Conservation (phyloP, 805 yeast species). For the Sugiyamaella americana region DNA sequence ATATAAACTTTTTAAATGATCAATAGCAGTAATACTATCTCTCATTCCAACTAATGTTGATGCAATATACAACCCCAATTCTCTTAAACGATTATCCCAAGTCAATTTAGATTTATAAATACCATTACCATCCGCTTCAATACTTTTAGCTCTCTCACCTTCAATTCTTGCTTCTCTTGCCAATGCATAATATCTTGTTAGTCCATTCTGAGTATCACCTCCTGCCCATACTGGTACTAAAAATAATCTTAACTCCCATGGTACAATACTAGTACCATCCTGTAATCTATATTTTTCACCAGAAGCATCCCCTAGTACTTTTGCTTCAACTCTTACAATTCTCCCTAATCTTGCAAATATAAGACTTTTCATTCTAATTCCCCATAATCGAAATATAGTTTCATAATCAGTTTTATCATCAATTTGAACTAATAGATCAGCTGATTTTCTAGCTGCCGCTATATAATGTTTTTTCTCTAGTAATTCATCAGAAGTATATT, state of each 20-base stretch:
- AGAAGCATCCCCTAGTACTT: slow-evolving; percentile 25
- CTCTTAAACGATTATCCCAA: slow-evolving; percentile 24
- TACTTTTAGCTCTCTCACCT: slow-evolving; percentile 9
- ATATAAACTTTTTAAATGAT: slow-evolving; percentile 23
- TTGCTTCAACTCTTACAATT: slow-evolving; percentile 31
- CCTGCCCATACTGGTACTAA: slow-evolving; percentile 27
- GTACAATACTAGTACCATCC: slow-evolving; percentile 21
- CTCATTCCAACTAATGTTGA: slow-evolving; percentile 30
- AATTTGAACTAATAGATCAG: slow-evolving; percentile 13
- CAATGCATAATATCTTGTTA: slow-evolving; percentile 29
- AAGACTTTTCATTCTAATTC: slow-evolving; percentile 24
- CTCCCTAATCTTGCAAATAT: slow-evolving; percentile 11
- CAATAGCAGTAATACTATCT: slow-evolving; percentile 31
- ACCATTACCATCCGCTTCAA: neutral
- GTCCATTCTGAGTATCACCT: slow-evolving; percentile 31
- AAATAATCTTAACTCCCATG: slow-evolving; percentile 33
- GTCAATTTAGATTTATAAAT: neutral
- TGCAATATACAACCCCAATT: slow-evolving; percentile 29
- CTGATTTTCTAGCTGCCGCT: slow-evolving; percentile 25
- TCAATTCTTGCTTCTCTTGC: slow-evolving; percentile 32
- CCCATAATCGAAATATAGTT: slow-evolving; percentile 28
- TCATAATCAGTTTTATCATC: slow-evolving; percentile 12
- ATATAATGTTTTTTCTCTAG: slow-evolving; percentile 22
- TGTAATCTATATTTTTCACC: slow-evolving; percentile 20
- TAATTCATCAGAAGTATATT: slow-evolving; percentile 14